These are phyloP conservation scores for Lepidium africanum DNA, from an alignment of 345 rosid species.

Conservation along the genomic window DNA sequence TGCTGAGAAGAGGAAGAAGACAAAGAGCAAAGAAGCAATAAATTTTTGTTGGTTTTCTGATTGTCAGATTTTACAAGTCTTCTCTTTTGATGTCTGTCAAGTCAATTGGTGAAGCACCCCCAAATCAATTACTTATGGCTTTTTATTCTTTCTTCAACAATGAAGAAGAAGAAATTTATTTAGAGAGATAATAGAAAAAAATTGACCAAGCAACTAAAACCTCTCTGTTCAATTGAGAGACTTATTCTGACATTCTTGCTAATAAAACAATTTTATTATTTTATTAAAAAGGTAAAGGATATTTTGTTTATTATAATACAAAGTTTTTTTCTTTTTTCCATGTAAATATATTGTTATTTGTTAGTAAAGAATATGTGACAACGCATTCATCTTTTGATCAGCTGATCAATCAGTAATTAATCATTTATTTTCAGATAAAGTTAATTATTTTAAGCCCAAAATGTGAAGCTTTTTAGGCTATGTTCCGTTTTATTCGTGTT, in stretches of 20 bases:
- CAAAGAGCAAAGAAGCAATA: constrained; percentile 36
- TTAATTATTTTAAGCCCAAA: not conserved
- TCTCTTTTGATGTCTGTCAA: constrained; percentile 12
- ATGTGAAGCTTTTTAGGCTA: constrained; percentile 21
- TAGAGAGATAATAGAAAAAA: not conserved
- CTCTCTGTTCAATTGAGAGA: constrained; percentile 6
- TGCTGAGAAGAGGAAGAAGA: constrained; percentile 42
- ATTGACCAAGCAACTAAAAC: constrained; percentile 20
- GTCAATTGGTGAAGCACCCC: constrained; percentile 37
- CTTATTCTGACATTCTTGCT: constrained; percentile 31
- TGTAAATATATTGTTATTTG: not conserved
- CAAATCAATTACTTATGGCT: constrained; percentile 14
- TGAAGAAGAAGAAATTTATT: not conserved
- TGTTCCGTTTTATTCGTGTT: not conserved
- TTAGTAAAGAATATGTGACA: constrained; percentile 5
- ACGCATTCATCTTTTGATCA: constrained; percentile 16
- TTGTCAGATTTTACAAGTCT: constrained; percentile 22
- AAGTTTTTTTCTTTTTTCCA: not conserved
- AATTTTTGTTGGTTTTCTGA: constrained; percentile 26
- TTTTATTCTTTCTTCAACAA: constrained; percentile 16
- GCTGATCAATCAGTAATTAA: constrained; percentile 27
- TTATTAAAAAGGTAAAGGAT: not conserved
- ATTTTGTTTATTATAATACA: constrained; percentile 5
- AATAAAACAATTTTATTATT: not conserved
- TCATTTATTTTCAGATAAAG: constrained; percentile 10